phyloP scores from a whole-genome alignment of 371 early-diverging fungal species.

The Cokeromyces recurvatus region DNA sequence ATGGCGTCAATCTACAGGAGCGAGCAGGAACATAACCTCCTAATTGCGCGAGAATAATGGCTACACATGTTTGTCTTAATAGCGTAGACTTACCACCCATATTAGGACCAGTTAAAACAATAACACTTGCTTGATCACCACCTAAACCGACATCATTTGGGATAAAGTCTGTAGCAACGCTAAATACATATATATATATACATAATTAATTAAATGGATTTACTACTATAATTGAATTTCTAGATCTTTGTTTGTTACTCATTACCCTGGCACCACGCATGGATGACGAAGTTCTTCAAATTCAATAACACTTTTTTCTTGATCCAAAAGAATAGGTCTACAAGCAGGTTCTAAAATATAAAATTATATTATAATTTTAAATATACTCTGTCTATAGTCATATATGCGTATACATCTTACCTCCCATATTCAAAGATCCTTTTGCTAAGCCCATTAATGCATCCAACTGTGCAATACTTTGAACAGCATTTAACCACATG shows the following conservation, averaged over 20 bases:
- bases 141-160: conserved; percentile 91
- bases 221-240: too few relatives aligned
- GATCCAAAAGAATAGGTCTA: conserved; percentile 73
- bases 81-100: conserved; percentile 97
- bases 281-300: conserved; percentile 85
- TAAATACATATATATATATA: too few relatives aligned
- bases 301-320: conserved; percentile 62
- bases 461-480: conserved; percentile 85
- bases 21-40: conserved; percentile 96
- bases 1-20: conserved; percentile 75
- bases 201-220: too few relatives aligned
- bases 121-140: conserved; percentile 64
- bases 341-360: conserved; percentile 55
- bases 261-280: conserved; percentile 65
- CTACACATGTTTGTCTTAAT: conserved; percentile 93
- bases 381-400: too few relatives aligned
- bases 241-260: too few relatives aligned
- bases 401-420: too few relatives aligned
- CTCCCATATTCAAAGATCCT: conserved; percentile 68
- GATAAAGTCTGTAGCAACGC: conserved; percentile 76
- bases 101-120: conserved; percentile 98
- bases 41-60: conserved; percentile 97
- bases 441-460: conserved; percentile 81
- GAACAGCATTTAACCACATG: conserved; percentile 68
- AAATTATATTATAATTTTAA: too few relatives aligned